Base-by-base conservation (phyloP, 2,329 filamentous ascomycete species). In the Fusarium graminum region DNA sequence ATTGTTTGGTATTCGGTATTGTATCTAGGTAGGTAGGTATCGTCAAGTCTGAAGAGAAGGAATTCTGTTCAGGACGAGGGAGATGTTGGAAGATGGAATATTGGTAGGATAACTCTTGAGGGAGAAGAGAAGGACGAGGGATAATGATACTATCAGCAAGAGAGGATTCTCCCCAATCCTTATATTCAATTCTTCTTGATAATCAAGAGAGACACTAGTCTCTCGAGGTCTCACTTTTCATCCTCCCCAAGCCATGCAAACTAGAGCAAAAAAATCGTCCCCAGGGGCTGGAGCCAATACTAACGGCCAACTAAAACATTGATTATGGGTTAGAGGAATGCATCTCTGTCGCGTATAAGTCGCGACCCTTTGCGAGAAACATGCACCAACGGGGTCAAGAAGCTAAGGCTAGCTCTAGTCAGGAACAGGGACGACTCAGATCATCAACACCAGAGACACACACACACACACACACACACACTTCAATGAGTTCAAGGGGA, bases 131-230 rank as follows among this genome's bases (percentile, higher is more conserved):
- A 32, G 29, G 49, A 60, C 30, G 41, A 53, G 60, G 60, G 57
- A 67, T 69, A 29, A 41, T 45, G 30, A 44, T 65, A 41, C 17
- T 59, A 47, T 49, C 51, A 57, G 53, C 47, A 55, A 38, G 12
- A 63, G 52, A 67, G 65, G 65, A 65, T 46, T 52, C 51, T 47
- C 38, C 38, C 28, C 28, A 66, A 62, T 68, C 65, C 65, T 68
- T 68, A 68, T 68, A 68, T 68, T 66, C 65, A 67, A 67, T 68
- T 67, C 65, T 65, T 62, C 43, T 17, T 16, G 11, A 58, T n/a
- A 41, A 30, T 44, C 22, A 50, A 32, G 38, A 44, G 25, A 43
- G 32, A 38, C 47, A 61, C 58, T 63, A 63, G 58, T 30, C 28
- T 10, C 17, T 12, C 13, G n/a, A n/a, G 34, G 34, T 17, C 41